These are phyloP conservation scores for Cladosporium sp. DNA, from an alignment of 2,329 filamentous ascomycete genomes.

Conservation along the genomic window DNA sequence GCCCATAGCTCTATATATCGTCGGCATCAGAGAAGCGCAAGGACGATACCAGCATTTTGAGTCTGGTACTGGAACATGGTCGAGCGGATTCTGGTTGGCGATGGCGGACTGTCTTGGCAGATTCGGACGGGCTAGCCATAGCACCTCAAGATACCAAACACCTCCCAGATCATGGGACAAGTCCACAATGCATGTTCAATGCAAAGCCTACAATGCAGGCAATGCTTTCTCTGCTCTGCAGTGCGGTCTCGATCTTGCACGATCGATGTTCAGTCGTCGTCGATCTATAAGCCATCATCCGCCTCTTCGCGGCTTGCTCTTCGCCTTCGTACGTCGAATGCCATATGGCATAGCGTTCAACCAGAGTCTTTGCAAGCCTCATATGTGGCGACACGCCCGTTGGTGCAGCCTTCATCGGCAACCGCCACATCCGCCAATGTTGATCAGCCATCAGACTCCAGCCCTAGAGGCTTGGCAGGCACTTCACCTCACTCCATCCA, in stretches of 20 bases:
- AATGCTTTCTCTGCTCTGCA: not conserved
- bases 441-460: not conserved
- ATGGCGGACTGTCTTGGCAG: constrained; percentile 13
- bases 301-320: not conserved
- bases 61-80: constrained; percentile 11
- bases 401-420: not conserved
- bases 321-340: not conserved
- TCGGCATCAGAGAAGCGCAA: constrained; percentile 12
- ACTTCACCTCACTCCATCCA: not conserved
- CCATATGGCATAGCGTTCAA: not conserved
- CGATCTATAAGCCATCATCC: not conserved
- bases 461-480: not conserved
- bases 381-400: not conserved
- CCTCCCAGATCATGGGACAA: constrained; percentile 5
- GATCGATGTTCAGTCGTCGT: not conserved
- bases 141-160: constrained; percentile 11
- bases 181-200: constrained; percentile 5
- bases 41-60: constrained; percentile 9
- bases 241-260: not conserved
- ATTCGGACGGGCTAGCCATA: constrained; percentile 13
- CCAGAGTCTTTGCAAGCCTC: not conserved
- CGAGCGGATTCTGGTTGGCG: constrained; percentile 11
- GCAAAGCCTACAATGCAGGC: constrained; percentile 2
- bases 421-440: not conserved
- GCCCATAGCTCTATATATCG: constrained; percentile 13